Base-by-base conservation (phyloP, 2,329 filamentous ascomycete species). In the Pseudocercospora pini-densiflorae region DNA sequence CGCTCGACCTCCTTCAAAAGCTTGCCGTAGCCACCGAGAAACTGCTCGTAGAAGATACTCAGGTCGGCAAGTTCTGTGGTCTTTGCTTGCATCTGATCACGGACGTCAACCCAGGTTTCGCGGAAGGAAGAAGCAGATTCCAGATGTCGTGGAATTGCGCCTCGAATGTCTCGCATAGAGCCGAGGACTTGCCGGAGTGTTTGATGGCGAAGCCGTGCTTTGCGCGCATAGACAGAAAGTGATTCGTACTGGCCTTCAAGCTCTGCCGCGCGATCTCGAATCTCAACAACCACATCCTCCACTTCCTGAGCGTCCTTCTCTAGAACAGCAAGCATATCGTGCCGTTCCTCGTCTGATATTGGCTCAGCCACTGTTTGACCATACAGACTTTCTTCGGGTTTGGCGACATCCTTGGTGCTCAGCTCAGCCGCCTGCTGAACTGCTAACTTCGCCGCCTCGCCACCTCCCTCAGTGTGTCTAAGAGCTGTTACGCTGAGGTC, bases 401-500 rank as follows among this genome's bases (percentile, higher is more conserved):
- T 69, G 14, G 70, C 64, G 3, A 58, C 29, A 24, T 58, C 31
- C 19, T 58, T 36, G 12, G 68, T 70, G 27, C 64, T 67, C 27
- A 72, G 65, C 24, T 81, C 79, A 29, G 76, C 77, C 0, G 79
- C 60, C 21, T 51, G 77, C 60, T 79, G 77, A 3, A 75, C 65
- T 7, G 77, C 77, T 65, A 68, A 66, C n/a, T 77, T 79, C 2
- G 82, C 82, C 14, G 83, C 83, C 66, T 81, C 81, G 10, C 81
- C 80, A 9, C 83, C 82, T 64, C 83, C 82, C 80, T 97, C 93
- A 2, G 94, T 97, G 59, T 94, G 93, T 66, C 93, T 92, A 51
- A 97, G 90, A 0, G 94, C 94, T 0, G 90, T 94, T 14, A 97
- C 92, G 78, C 94, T 97, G 70, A 97, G 88, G 78, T 98, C 94